Percentiles rank a stretch among this genome's conserved stretches.
Evolutionary conservation across 2,329 filamentous ascomycete genomes (phyloP).

Genomic region (Chaetomiaceae sp.): DNA sequence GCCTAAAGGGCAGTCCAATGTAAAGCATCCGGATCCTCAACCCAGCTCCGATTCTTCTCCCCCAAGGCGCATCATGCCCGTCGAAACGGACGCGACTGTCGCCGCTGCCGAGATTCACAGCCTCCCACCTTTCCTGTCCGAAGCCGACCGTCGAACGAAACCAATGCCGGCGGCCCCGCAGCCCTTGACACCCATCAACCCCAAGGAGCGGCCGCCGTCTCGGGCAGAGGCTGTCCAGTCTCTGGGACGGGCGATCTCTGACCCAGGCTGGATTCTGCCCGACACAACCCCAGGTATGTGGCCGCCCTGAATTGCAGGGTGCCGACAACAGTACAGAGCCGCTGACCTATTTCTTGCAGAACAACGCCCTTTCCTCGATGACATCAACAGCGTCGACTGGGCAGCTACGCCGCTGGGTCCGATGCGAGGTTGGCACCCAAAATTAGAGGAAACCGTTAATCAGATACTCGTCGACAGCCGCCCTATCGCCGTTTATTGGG

Average conservation of each 20-base stretch:
- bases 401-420: constrained; percentile 38
- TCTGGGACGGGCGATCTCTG: constrained; percentile 21
- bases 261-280: constrained; percentile 29
- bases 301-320: neutral
- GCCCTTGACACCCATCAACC: neutral
- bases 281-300: constrained; percentile 25
- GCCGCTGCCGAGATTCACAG: constrained; percentile 2
- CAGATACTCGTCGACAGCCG: constrained; percentile 37
- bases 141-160: constrained; percentile 13
- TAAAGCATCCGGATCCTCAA: constrained; percentile 15
- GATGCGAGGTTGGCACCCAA: constrained; percentile 36
- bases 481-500: constrained; percentile 57
- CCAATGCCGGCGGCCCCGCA: constrained; percentile 7
- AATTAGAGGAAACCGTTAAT: constrained; percentile 38
- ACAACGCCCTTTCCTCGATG: constrained; percentile 31
- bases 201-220: constrained; percentile 12
- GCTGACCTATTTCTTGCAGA: constrained; percentile 19
- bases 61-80: constrained; percentile 15
- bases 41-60: constrained; percentile 13
- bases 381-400: constrained; percentile 40
- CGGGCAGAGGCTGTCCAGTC: constrained; percentile 19
- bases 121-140: constrained; percentile 2
- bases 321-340: neutral
- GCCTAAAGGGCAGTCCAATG: constrained; percentile 18
- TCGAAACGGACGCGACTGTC: constrained; percentile 1